Percentiles rank a stretch among this genome's conserved stretches.
These are phyloP conservation scores for Saccharomycopsis vini DNA, from an alignment of 805 yeast species.

Conservation along the genomic window DNA sequence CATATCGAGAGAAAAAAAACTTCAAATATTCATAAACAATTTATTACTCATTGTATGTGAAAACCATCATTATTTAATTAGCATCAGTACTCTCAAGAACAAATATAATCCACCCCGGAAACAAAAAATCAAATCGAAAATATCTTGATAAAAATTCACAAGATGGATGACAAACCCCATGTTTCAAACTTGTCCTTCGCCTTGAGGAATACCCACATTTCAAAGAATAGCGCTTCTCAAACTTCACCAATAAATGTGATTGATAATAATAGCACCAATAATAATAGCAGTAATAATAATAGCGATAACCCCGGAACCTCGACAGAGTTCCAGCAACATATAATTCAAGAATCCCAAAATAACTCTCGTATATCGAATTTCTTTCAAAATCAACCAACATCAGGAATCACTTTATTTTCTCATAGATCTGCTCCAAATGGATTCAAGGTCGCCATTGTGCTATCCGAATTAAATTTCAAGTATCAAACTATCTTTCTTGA, in stretches of 20 bases:
- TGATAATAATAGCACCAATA: background rate
- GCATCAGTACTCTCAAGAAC: too few relatives aligned
- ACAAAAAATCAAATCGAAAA: too few relatives aligned
- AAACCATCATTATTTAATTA: too few relatives aligned
- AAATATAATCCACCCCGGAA: too few relatives aligned
- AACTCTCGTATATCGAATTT: conserved; percentile 59
- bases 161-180: conserved; percentile 19
- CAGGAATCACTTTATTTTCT: conserved; percentile 75
- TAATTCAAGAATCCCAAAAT: conserved; percentile 28
- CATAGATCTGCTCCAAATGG: conserved; percentile 94
- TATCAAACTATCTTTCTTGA: conserved; percentile 80
- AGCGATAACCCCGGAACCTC: conserved; percentile 22
- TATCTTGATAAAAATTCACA: too few relatives aligned
- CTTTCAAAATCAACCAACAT: conserved; percentile 66
- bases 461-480: conserved; percentile 71
- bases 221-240: conserved; percentile 11
- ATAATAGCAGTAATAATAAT: conserved; percentile 16
- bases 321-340: conserved; percentile 27
- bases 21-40: too few relatives aligned
- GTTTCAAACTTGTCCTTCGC: conserved; percentile 36
- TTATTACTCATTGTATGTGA: too few relatives aligned
- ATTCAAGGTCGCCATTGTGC: conserved; percentile 85
- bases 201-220: conserved; percentile 30
- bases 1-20: too few relatives aligned
- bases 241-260: background rate